phyloP scores from a whole-genome alignment of 495 filamentous ascomycete genomes.

The Aspergillus nidulans region DNA sequence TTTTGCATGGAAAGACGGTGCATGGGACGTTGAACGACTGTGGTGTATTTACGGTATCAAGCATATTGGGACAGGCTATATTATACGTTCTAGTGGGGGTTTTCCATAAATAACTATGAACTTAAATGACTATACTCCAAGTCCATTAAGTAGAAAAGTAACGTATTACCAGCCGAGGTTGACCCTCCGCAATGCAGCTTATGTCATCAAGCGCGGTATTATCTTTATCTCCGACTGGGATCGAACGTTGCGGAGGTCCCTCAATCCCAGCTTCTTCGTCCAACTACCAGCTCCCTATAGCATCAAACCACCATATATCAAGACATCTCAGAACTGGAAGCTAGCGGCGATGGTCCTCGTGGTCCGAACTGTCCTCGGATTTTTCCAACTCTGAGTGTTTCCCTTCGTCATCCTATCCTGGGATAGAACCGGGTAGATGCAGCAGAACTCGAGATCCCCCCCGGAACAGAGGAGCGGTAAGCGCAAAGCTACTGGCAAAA shows the following conservation, averaged over 20 bases:
- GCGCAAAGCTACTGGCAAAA: constrained; percentile 45
- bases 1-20: constrained; percentile 5
- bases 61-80: constrained; percentile 6
- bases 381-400: constrained; percentile 21
- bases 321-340: not conserved
- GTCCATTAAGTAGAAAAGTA: no score
- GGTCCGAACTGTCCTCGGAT: constrained; percentile 12
- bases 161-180: no score
- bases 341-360: constrained; percentile 17
- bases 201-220: constrained; percentile 22
- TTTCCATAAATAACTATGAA: not conserved
- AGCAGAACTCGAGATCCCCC: constrained; percentile 38
- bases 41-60: constrained; percentile 15
- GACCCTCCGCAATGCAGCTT: not conserved
- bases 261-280: not conserved
- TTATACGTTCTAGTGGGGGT: not conserved
- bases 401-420: constrained; percentile 17
- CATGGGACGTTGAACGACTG: constrained; percentile 2
- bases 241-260: constrained; percentile 10
- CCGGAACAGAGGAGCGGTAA: constrained; percentile 47
- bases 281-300: not conserved
- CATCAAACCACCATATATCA: not conserved
- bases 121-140: not conserved
- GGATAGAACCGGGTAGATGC: constrained; percentile 47
- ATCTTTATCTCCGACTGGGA: constrained; percentile 20